Base-by-base conservation (phyloP, 441 rosid genomes). In the Capsella rubella region DNA sequence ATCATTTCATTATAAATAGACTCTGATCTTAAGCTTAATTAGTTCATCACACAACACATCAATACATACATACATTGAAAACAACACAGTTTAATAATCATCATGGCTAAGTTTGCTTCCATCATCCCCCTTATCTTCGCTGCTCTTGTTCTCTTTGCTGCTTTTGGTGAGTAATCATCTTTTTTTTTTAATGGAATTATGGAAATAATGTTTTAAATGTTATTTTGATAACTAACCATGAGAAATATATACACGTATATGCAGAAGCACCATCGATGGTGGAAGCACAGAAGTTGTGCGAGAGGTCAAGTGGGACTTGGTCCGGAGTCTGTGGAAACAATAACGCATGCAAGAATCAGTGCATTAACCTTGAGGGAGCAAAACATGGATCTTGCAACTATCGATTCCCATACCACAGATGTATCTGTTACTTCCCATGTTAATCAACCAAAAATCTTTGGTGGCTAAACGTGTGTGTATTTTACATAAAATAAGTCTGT, bases 51-150 rank as follows among this genome's bases (percentile, higher is more conserved):
- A 32, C 35, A 32, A 32, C 35, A 32, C 35, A 32, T 32, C 35
- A 32, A 32, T 32, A 32, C 34, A 31, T 31, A 31, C 35, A 6
- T 32, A 32, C 35, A 32, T 32, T 32, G 35, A 32, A 32, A 32
- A 32, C 35, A 32, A 32, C 5, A 32, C 6, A 32, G 35, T 32
- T 32, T 37, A 4, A 51, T 25, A 43, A 27, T 28, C 46, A 27
- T 31, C 16, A 64, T 64, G 68, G 56, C 55, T 18, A 66, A 66
- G 58, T 66, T 35, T 37, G 32, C 58, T 50, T 49, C 69, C 46
- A 49, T 50, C 12, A 13, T 50, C 69, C 18, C 46, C 57, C 8
- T 65, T 34, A 9, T 49, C 58, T 50, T 50, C 13, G 46, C 21
- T 34, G 69, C 47, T 32, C 55, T 46, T 15, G 29, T 64, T 47